These are phyloP conservation scores for Melanopsichium pennsylvanicum DNA, from an alignment of 1,284 basidiomycete species.

Conservation along the genomic window DNA sequence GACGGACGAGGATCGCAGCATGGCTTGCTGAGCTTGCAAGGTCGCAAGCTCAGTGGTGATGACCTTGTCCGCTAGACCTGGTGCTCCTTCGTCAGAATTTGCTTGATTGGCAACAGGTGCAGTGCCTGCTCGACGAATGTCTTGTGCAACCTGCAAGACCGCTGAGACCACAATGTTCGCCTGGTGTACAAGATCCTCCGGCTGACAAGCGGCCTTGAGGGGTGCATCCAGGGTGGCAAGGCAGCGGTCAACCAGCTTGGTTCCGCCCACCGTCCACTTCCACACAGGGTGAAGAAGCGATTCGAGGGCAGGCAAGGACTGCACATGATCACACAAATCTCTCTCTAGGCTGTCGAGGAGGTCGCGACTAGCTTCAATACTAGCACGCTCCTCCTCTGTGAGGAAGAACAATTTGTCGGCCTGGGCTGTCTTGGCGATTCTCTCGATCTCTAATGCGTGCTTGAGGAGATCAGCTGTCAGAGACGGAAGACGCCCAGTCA, in stretches of 20 bases:
- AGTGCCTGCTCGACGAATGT: conserved; percentile 32
- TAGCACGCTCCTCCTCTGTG: conserved; percentile 15
- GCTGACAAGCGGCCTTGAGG: conserved; percentile 4
- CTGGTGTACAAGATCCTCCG: conserved; percentile 21
- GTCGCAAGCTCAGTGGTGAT: conserved; percentile 24
- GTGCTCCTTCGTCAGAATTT: neutral
- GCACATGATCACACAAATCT: conserved; percentile 5
- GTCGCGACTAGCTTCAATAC: conserved; percentile 6
- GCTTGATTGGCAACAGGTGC: neutral
- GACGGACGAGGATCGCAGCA: conserved; percentile 37
- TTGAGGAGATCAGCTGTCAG: conserved; percentile 12
- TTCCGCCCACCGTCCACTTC: conserved; percentile 11
- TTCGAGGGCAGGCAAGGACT: conserved; percentile 20
- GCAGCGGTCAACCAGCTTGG: conserved; percentile 10
- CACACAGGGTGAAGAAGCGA: conserved; percentile 28
- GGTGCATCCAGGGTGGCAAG: conserved; percentile 15
- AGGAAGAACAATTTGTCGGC: conserved; percentile 16
- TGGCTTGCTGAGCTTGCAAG: conserved; percentile 24
- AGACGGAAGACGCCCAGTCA: conserved; percentile 9
- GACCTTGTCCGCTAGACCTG: conserved; percentile 42
- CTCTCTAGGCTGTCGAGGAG: conserved; percentile 11
- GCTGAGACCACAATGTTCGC: conserved; percentile 50
- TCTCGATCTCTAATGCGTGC: conserved; percentile 9
- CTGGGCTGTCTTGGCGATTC: conserved; percentile 1
- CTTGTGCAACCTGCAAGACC: conserved; percentile 60